Conservation (phyloP, 768 basidiomycete genomes). For the Gymnopilus junonius region DNA sequence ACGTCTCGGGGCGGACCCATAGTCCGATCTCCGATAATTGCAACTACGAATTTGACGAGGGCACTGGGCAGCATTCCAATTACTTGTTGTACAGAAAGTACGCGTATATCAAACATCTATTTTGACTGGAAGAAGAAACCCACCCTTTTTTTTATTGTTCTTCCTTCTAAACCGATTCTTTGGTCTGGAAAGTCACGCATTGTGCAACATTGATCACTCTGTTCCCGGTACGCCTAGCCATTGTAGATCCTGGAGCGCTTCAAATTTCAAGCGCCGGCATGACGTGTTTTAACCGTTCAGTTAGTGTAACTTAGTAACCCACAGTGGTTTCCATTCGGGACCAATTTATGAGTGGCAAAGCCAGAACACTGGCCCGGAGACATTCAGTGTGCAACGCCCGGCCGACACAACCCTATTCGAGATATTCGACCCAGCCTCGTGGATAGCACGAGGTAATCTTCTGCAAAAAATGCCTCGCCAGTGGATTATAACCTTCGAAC, state of each 20-base stretch:
- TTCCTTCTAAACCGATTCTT: not conserved
- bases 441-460: too few relatives aligned
- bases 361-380: too few relatives aligned
- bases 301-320: not conserved
- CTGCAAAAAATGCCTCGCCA: too few relatives aligned
- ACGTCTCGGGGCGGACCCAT: slow-evolving; percentile 1
- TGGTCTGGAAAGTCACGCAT: not conserved
- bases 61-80: not conserved
- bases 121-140: not conserved
- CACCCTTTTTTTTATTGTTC: not conserved
- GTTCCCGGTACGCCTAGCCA: not conserved
- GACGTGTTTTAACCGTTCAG: not conserved
- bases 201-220: not conserved
- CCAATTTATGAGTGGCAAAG: not conserved
- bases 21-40: not conserved
- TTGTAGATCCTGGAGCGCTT: not conserved
- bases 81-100: not conserved
- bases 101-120: not conserved
- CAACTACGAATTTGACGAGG: not conserved
- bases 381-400: too few relatives aligned
- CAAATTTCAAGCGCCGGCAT: not conserved
- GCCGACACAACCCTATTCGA: too few relatives aligned
- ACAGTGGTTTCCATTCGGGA: not conserved
- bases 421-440: too few relatives aligned
- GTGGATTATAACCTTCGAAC: too few relatives aligned